Evolutionary conservation across 2,329 filamentous ascomycete genomes (phyloP), one percentile per base, ranked within the genome.

Genomic region (Beauveria asiatica): DNA sequence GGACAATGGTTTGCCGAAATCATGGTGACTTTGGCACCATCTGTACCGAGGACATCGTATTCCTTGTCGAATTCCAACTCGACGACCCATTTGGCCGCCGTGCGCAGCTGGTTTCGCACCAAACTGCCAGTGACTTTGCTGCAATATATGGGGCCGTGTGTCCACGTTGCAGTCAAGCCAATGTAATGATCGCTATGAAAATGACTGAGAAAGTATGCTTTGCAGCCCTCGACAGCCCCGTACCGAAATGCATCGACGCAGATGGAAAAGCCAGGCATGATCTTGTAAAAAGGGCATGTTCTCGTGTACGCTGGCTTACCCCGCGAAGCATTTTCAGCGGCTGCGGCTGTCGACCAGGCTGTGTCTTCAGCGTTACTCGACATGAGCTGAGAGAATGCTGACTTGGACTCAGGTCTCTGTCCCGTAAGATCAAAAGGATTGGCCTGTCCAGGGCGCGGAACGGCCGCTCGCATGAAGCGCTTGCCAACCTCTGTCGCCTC

Each of bases 171-270:
- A 11, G 90, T 94, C 11, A 99, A 77, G 2, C 94, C 94, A 39
- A 97, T 86, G 67, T 99, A 99, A 70, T 99, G 94, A 70, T 99
- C 94, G 68, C 92, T 97, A 73, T 99, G 94, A 66, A 97, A 99
- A 70, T 99, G 94, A 67, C 92, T 97, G 11, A 99, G 81, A 66
- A 99, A 99, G 70, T 99, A 99, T 1, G 93, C 94, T 58, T 89
- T 88, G 71, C 92, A 96, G 0, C 91, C 92, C 69, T 95, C 83
- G 0, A 99, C 90, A 4, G 92, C 91, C 2, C 94, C 94, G 69
- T 97, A 99, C 21, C 93, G 86, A 69, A 99, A 96, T 0, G 94
- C 94, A 73, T 99, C 94, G 0, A 99, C 94, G 61, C 91, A 95
- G 57, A 97, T 95, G 64, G 83, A 90, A 68, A 97, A 88, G 0